A percentile compares a stretch with the other conserved stretches of the same genome.
These are phyloP conservation scores for Macaranga tanarius DNA, from an alignment of 441 rosid species.

Conservation along the genomic window DNA sequence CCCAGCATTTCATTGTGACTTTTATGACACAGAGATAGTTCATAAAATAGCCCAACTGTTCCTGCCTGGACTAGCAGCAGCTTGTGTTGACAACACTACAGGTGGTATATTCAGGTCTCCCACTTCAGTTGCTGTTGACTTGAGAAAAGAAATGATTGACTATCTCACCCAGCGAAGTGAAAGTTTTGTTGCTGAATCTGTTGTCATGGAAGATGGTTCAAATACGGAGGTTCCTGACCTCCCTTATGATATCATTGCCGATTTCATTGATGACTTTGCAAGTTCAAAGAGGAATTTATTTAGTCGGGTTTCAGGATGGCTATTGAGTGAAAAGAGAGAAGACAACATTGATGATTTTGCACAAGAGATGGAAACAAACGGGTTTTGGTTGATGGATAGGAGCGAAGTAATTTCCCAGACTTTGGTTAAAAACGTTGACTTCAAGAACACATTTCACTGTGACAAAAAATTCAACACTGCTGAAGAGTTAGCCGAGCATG, in stretches of 20 bases:
- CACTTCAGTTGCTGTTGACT: slow-evolving; percentile 69
- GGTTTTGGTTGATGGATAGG: slow-evolving; percentile 70
- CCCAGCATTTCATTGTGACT: slow-evolving; percentile 57
- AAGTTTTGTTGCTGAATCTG: slow-evolving; percentile 70
- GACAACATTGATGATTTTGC: slow-evolving; percentile 80
- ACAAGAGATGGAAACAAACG: slow-evolving; percentile 81
- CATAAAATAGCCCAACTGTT: slow-evolving; percentile 60
- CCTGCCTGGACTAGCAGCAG: slow-evolving; percentile 77
- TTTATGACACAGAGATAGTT: slow-evolving; percentile 62
- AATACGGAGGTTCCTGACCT: slow-evolving; percentile 55
- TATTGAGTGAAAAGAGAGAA: slow-evolving; percentile 80
- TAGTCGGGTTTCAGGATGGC: slow-evolving; percentile 83
- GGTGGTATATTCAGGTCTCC: slow-evolving; percentile 78
- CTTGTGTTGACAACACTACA: slow-evolving; percentile 84
- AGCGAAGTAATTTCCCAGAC: slow-evolving; percentile 59
- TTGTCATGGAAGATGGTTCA: slow-evolving; percentile 52
- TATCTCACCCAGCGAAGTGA: slow-evolving; percentile 71
- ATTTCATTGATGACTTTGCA: slow-evolving; percentile 75
- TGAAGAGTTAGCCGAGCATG: slow-evolving; percentile 56
- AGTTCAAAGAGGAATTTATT: slow-evolving; percentile 70
- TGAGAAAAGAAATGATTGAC: slow-evolving; percentile 76
- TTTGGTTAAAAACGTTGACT: slow-evolving; percentile 75
- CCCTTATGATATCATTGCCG: slow-evolving; percentile 70
- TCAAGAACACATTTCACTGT: slow-evolving; percentile 64
- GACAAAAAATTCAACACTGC: slow-evolving; percentile 50